These are phyloP conservation scores for Polymyxa betae DNA, from an alignment of 208 protist species.

Conservation along the genomic window DNA sequence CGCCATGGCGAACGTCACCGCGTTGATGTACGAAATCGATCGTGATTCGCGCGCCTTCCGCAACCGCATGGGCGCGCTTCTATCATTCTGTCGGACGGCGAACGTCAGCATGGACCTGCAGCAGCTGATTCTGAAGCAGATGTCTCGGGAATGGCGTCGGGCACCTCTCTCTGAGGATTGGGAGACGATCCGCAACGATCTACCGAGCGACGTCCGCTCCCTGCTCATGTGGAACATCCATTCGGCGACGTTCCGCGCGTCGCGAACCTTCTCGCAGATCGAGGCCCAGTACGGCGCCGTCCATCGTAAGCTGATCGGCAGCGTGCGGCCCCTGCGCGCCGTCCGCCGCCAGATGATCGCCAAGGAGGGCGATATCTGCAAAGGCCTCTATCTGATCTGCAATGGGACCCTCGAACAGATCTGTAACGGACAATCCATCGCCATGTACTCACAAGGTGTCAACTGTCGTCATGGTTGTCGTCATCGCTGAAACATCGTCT, in stretches of 20 bases:
- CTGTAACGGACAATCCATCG: neutral
- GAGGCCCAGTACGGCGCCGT: neutral
- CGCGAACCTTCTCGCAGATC: neutral
- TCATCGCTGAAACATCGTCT: neutral
- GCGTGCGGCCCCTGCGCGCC: neutral
- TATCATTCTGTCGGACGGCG: conserved; percentile 26
- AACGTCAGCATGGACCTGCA: neutral
- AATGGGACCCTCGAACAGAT: conserved; percentile 19
- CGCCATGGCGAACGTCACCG: neutral
- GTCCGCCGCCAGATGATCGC: conserved; percentile 38
- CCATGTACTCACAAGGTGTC: neutral
- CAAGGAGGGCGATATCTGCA: conserved; percentile 11
- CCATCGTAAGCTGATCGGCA: conserved; percentile 29
- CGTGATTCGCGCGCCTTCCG: neutral
- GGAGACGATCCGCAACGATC: neutral
- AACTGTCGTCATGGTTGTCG: neutral
- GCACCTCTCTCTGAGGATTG: neutral
- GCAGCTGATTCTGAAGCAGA: neutral
- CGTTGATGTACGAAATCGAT: conserved; percentile 24
- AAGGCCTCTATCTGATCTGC: conserved; percentile 9
- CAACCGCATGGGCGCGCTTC: neutral
- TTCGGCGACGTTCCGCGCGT: neutral
- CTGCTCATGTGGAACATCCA: conserved; percentile 17
- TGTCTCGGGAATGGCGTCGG: conserved; percentile 12
- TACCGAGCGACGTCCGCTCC: neutral